phyloP scores from a whole-genome alignment of 139 green algal species.

The Klebsormidium nitens region DNA sequence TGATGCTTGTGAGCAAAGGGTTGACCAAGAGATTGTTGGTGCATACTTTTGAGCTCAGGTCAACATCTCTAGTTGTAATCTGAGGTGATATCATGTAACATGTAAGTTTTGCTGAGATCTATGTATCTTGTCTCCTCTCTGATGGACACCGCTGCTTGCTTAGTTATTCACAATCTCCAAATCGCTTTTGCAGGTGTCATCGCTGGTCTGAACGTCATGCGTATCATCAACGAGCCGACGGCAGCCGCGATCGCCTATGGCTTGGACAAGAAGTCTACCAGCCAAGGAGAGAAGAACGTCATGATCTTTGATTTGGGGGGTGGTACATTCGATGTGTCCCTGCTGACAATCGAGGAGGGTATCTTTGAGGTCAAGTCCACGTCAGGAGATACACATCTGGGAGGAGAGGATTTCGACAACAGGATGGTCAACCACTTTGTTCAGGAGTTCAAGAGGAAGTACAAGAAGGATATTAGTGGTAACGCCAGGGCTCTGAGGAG shows the following conservation, averaged over 20 bases:
- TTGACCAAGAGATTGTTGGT: too few species aligned
- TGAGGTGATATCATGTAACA: too few species aligned
- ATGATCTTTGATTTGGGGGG: constrained; percentile 94
- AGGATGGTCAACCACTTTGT: constrained; percentile 86
- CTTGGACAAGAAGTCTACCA: constrained; percentile 61
- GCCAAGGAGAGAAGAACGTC: constrained; percentile 48
- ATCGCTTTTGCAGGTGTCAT: too few species aligned
- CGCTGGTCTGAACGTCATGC: constrained; percentile 87
- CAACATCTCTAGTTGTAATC: too few species aligned
- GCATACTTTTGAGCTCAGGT: too few species aligned
- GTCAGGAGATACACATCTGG: constrained; percentile 91
- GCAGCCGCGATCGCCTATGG: constrained; percentile 91
- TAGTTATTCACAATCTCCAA: too few species aligned
- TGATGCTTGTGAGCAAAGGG: too few species aligned
- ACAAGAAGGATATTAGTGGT: constrained; percentile 94
- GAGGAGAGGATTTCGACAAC: constrained; percentile 96
- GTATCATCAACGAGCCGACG: constrained; percentile 97
- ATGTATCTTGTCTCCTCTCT: too few species aligned
- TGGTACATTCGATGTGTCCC: constrained; percentile 97
- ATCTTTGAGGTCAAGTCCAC: constrained; percentile 99
- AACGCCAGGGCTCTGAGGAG: constrained; percentile 74
- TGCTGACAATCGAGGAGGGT: constrained; percentile 97
- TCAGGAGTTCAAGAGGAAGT: constrained; percentile 97
- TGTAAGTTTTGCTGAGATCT: too few species aligned
- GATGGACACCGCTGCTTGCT: too few species aligned